phyloP scores from a whole-genome alignment of 495 filamentous ascomycete genomes.

The Penicillium argentinense region DNA sequence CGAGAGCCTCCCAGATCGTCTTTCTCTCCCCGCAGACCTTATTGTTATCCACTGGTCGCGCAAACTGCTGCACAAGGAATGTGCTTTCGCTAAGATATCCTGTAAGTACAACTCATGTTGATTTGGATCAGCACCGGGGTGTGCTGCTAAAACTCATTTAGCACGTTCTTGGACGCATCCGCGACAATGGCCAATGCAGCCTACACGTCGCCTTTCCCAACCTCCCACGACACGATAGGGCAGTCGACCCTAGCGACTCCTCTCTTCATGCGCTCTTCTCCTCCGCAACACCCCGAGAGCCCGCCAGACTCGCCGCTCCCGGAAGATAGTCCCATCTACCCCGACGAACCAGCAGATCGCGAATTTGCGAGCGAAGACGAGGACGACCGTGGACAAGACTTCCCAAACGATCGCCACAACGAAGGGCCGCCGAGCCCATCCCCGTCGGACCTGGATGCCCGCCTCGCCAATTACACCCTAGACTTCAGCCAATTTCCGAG shows the following conservation, averaged over 20 bases:
- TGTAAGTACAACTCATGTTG: too few relatives aligned
- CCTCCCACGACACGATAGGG: constrained; percentile 48
- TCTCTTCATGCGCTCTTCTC: constrained; percentile 40
- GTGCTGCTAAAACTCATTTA: not conserved
- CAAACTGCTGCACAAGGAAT: too few relatives aligned
- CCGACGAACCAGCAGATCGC: constrained; percentile 10
- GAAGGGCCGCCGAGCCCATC: not conserved
- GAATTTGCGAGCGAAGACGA: constrained; percentile 2
- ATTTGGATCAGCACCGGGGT: too few relatives aligned
- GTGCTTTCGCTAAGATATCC: not conserved
- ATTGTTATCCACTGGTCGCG: constrained; percentile 17
- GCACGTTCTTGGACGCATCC: constrained; percentile 21
- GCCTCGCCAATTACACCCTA: constrained; percentile 46
- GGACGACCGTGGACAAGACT: constrained; percentile 3
- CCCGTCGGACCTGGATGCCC: constrained; percentile 37
- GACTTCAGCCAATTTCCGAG: constrained; percentile 49
- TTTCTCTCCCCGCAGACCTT: constrained; percentile 7
- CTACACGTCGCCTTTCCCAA: constrained; percentile 40
- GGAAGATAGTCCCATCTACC: constrained; percentile 25
- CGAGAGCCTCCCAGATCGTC: not conserved
- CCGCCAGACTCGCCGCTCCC: constrained; percentile 24
- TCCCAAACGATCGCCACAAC: not conserved
- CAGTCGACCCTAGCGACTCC: constrained; percentile 44
- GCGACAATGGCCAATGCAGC: constrained; percentile 36
- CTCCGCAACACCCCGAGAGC: constrained; percentile 23